Evolutionary conservation across 148 eudicot genomes (phyloP).

Genomic region (Euryodendron excelsum): DNA sequence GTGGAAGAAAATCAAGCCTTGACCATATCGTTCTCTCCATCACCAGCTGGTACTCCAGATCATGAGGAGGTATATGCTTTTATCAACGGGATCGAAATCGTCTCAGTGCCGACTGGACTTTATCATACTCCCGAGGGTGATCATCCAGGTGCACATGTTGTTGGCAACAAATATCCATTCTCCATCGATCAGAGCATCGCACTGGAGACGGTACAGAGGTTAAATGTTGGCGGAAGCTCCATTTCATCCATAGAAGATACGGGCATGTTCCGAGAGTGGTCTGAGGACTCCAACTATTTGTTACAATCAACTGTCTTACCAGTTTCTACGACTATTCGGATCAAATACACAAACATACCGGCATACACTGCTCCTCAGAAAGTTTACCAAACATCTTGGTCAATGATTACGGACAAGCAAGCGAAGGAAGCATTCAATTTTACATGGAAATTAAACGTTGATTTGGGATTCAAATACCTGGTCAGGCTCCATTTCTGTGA

Average conservation of each 20-base stretch:
- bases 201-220: conserved; percentile 23
- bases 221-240: conserved; percentile 28
- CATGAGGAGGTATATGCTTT: conserved; percentile 21
- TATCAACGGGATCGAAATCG: conserved; percentile 32
- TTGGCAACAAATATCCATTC: conserved; percentile 6
- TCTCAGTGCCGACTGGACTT: conserved; percentile 21
- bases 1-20: conserved; percentile 12
- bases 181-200: background rate
- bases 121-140: conserved; percentile 13
- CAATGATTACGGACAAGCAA: background rate
- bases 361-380: conserved; percentile 23
- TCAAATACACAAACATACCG: conserved; percentile 18
- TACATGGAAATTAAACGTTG: conserved; percentile 33
- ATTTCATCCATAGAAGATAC: conserved; percentile 5
- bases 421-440: background rate
- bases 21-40: conserved; percentile 15
- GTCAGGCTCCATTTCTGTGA: conserved; percentile 27
- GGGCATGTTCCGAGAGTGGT: conserved; percentile 26
- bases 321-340: background rate
- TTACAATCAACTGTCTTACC: background rate
- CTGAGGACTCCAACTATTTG: background rate
- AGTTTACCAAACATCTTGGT: conserved; percentile 28
- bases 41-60: background rate
- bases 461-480: conserved; percentile 31
- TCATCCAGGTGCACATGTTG: background rate